Base-by-base conservation (phyloP, 2,329 filamentous ascomycete species). In the Fonsecaea multimorphosa region DNA sequence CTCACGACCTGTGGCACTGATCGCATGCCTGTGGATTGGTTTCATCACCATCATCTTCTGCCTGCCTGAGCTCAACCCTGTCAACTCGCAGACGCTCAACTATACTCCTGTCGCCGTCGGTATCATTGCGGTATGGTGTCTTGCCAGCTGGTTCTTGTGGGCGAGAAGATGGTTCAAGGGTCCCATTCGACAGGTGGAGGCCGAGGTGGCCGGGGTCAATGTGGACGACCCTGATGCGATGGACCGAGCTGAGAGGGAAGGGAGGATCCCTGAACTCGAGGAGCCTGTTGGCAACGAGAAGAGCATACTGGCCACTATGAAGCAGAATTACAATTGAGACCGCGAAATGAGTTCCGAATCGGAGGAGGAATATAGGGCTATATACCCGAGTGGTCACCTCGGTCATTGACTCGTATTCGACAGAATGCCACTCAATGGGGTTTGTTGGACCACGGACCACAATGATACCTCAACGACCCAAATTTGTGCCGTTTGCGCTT, bases 61-160 rank as follows among this genome's bases (percentile, higher is more conserved):
- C 68, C 75, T 87, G 36, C 85, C 85, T 0, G 82, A 83, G 0
- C 71, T 80, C 9, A 87, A 86, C 71, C 85, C 85, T 0, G 84
- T 87, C 1, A 82, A 81, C 0, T 78, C 76, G n/a, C 79, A 87
- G 76, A 86, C 84, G 3, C 73, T 87, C 24, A 87, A 87, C 69
- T 87, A 87, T 70, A 86, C 85, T 0, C 82, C 83, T 0, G 85
- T 87, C 0, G 85, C 85, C 0, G 85, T 87, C 3, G 85, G 84
- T 0, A 86, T 87, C 62, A 83, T 87, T 53, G 78, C 78, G 0
- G 70, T 85, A 1, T 82, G 81, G 38, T 76, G 81, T 1, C 75
- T 83, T 22, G 77, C 74, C 0, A 79, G 76, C 14, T 87, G 85
- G 85, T 51, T 85, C 1, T 1, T 85, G 1, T 85, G 81, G 79